These are phyloP conservation scores for Neurospora sp. DNA, from an alignment of 495 filamentous ascomycete genomes.

Conservation along the genomic window DNA sequence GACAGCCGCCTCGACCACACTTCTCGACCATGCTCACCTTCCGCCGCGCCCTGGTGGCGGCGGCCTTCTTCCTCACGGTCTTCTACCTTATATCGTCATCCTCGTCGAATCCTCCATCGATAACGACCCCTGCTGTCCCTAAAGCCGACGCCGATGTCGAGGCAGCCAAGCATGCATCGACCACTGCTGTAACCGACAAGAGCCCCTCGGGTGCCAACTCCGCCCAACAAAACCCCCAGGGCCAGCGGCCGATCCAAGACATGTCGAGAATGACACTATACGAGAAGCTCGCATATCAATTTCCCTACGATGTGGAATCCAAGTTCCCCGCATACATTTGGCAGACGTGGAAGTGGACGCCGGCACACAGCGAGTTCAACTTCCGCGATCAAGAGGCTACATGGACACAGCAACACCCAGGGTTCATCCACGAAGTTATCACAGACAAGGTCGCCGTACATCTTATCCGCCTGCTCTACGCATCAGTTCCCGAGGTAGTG, in stretches of 20 bases:
- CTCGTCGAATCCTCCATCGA: neutral
- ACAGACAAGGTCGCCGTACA: slow-evolving; percentile 78
- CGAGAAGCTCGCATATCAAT: slow-evolving; percentile 84
- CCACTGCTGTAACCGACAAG: slow-evolving; percentile 10
- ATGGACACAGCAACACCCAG: slow-evolving; percentile 84
- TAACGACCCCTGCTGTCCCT: slow-evolving; percentile 18
- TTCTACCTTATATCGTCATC: slow-evolving; percentile 60
- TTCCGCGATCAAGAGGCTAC: slow-evolving; percentile 78
- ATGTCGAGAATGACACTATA: slow-evolving; percentile 55
- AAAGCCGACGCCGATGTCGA: slow-evolving; percentile 8
- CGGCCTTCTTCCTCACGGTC: slow-evolving; percentile 56
- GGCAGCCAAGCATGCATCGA: slow-evolving; percentile 14
- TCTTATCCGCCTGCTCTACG: slow-evolving; percentile 77
- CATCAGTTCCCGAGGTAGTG: slow-evolving; percentile 78
- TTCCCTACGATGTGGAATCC: slow-evolving; percentile 75
- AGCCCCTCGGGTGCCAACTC: slow-evolving; percentile 11
- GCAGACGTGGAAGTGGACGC: slow-evolving; percentile 97
- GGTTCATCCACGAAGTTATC: slow-evolving; percentile 92
- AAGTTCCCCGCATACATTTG: slow-evolving; percentile 97
- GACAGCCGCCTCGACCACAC: slow-evolving; percentile 2
- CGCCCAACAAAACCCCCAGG: slow-evolving; percentile 12
- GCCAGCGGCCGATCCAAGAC: slow-evolving; percentile 40
- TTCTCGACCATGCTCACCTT: slow-evolving; percentile 48
- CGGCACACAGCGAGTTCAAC: slow-evolving; percentile 67
- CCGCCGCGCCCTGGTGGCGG: slow-evolving; percentile 58